Evolutionary conservation across 805 yeast species (phyloP).

Genomic region (Candida nemodendra): DNA sequence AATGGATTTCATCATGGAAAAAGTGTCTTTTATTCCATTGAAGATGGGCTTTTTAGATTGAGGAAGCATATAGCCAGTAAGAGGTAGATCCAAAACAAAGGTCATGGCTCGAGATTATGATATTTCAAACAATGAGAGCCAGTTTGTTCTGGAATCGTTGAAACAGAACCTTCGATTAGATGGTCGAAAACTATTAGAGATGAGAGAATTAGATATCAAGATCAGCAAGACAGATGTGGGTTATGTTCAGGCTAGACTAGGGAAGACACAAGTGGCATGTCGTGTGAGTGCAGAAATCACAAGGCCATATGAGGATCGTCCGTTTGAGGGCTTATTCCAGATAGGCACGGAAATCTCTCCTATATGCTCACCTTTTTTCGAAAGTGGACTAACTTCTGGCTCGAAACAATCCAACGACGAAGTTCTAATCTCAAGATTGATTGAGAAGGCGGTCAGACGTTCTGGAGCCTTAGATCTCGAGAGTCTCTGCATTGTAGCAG

Average conservation of each 20-base stretch:
- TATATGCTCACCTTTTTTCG: constrained; percentile 86
- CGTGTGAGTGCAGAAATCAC: constrained; percentile 73
- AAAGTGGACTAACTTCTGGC: constrained; percentile 48
- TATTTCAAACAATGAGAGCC: constrained; percentile 60
- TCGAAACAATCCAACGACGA: constrained; percentile 70
- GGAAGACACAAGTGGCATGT: constrained; percentile 69
- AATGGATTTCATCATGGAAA: too few species aligned
- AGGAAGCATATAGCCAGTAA: background rate
- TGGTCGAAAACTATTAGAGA: constrained; percentile 61
- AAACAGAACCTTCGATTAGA: constrained; percentile 64
- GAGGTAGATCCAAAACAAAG: background rate
- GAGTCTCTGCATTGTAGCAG: constrained; percentile 85
- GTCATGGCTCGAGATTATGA: constrained; percentile 64
- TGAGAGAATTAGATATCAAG: constrained; percentile 61
- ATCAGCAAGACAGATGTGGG: constrained; percentile 71
- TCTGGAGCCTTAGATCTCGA: constrained; percentile 91
- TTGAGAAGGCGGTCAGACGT: constrained; percentile 89
- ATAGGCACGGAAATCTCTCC: constrained; percentile 86
- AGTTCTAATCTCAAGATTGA: constrained; percentile 70
- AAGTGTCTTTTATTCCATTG: too few species aligned
- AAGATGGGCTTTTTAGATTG: background rate
- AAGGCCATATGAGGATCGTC: constrained; percentile 84
- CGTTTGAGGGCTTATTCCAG: constrained; percentile 86
- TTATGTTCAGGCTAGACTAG: constrained; percentile 73
- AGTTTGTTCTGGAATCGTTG: constrained; percentile 61